Percentiles rank a stretch among this genome's conserved stretches.
phyloP scores from a whole-genome alignment of 1,284 basidiomycete species.

The Microbotryum violaceum region DNA sequence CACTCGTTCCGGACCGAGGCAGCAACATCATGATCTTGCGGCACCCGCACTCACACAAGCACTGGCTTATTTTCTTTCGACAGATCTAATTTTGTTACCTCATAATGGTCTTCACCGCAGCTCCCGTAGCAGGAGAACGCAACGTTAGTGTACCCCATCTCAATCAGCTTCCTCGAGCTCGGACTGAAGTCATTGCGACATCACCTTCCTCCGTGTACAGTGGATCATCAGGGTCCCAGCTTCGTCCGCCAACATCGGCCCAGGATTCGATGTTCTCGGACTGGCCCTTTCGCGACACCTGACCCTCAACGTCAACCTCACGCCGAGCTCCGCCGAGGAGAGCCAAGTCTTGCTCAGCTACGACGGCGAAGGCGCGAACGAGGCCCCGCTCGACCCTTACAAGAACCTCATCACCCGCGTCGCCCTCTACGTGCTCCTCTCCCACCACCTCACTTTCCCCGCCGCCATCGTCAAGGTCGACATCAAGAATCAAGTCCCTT shows the following conservation, averaged over 20 bases:
- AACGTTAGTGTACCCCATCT: too few relatives aligned
- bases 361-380: conserved; percentile 77
- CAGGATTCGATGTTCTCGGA: conserved; percentile 97
- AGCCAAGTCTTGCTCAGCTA: conserved; percentile 63
- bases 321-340: conserved; percentile 20
- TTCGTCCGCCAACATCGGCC: conserved; percentile 96
- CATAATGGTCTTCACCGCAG: too few relatives aligned
- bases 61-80: too few relatives aligned
- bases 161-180: too few relatives aligned
- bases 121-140: too few relatives aligned
- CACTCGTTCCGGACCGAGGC: too few relatives aligned
- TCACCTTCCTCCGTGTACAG: conserved; percentile 3
- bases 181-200: too few relatives aligned
- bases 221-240: conserved; percentile 77
- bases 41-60: too few relatives aligned
- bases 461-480: conserved; percentile 55
- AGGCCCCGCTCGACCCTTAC: conserved; percentile 90
- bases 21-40: too few relatives aligned
- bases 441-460: conserved; percentile 57
- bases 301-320: conserved; percentile 60
- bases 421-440: conserved; percentile 91
- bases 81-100: too few relatives aligned
- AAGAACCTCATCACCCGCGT: conserved; percentile 98
- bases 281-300: conserved; percentile 87
- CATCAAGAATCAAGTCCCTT: conserved; percentile 89